phyloP scores from a whole-genome alignment of 345 rosid genomes.

The Euclidium syriacum region DNA sequence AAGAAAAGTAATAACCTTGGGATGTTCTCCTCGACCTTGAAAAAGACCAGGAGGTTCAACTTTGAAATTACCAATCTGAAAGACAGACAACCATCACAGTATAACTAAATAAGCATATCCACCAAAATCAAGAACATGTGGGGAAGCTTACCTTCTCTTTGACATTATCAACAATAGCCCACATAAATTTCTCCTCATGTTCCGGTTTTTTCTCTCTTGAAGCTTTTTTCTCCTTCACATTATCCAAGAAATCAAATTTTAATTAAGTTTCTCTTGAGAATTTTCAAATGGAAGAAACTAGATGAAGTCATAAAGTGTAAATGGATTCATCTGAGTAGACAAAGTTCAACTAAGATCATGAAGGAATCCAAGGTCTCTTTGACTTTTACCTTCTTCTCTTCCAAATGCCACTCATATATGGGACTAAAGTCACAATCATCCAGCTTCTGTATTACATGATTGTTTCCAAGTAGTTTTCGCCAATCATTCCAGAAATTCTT shows the following conservation, averaged over 20 bases:
- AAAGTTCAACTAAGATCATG: neutral
- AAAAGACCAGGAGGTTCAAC: slow-evolving; percentile 93
- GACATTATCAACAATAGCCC: slow-evolving; percentile 88
- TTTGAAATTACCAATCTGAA: slow-evolving; percentile 82
- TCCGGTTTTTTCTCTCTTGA: slow-evolving; percentile 62
- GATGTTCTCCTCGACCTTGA: slow-evolving; percentile 90
- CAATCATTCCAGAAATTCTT: slow-evolving; percentile 93
- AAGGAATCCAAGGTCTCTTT: neutral
- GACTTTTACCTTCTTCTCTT: slow-evolving; percentile 67
- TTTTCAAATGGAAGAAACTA: neutral
- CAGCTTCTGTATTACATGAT: slow-evolving; percentile 67
- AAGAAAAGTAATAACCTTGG: slow-evolving; percentile 51
- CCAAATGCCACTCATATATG: slow-evolving; percentile 74
- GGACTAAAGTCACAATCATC: slow-evolving; percentile 75
- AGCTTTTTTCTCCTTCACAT: slow-evolving; percentile 70
- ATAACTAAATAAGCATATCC: neutral
- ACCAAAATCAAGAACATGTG: slow-evolving; percentile 6
- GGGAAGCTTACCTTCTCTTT: slow-evolving; percentile 66
- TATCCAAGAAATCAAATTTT: neutral
- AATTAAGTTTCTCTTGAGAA: too few relatives aligned
- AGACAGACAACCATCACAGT: neutral
- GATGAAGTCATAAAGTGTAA: neutral
- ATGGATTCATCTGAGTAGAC: neutral
- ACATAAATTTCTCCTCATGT: slow-evolving; percentile 84
- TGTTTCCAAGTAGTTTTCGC: slow-evolving; percentile 65